These are phyloP conservation scores for Citrus medica DNA, from an alignment of 345 rosid genomes.

Conservation along the genomic window DNA sequence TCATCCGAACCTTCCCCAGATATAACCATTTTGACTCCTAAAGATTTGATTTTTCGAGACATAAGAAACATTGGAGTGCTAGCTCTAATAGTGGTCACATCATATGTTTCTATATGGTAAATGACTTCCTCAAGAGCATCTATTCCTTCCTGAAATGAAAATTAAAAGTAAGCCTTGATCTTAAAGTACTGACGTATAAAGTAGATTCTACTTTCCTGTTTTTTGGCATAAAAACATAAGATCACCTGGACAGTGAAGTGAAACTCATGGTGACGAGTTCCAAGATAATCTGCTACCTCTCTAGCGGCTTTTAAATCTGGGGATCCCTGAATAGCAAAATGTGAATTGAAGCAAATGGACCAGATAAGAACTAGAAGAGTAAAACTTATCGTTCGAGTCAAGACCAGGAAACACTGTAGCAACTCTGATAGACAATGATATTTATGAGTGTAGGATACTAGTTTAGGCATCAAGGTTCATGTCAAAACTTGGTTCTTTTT, in stretches of 20 bases:
- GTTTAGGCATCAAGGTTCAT: neutral
- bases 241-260: slow-evolving; percentile 74
- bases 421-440: neutral
- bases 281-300: slow-evolving; percentile 80
- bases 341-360: neutral
- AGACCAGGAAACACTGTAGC: neutral
- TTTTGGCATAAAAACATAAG: slow-evolving; percentile 4
- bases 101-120: slow-evolving; percentile 81
- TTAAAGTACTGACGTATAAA: neutral
- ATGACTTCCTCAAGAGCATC: slow-evolving; percentile 89
- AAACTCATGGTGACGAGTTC: slow-evolving; percentile 77
- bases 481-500: neutral
- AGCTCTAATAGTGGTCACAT: slow-evolving; percentile 83
- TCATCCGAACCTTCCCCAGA: slow-evolving; percentile 94
- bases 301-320: slow-evolving; percentile 75
- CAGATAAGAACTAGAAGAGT: neutral
- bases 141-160: slow-evolving; percentile 63
- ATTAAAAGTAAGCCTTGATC: slow-evolving; percentile 7
- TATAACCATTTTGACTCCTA: slow-evolving; percentile 87
- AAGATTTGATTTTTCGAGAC: slow-evolving; percentile 85
- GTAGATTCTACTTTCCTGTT: neutral
- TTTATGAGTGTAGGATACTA: neutral
- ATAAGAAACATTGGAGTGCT: slow-evolving; percentile 92
- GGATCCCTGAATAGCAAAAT: slow-evolving; percentile 51
- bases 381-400: neutral